These are phyloP conservation scores for Suzukiozyma palmioleophila DNA, from an alignment of 1,139 yeast species.

Conservation along the genomic window DNA sequence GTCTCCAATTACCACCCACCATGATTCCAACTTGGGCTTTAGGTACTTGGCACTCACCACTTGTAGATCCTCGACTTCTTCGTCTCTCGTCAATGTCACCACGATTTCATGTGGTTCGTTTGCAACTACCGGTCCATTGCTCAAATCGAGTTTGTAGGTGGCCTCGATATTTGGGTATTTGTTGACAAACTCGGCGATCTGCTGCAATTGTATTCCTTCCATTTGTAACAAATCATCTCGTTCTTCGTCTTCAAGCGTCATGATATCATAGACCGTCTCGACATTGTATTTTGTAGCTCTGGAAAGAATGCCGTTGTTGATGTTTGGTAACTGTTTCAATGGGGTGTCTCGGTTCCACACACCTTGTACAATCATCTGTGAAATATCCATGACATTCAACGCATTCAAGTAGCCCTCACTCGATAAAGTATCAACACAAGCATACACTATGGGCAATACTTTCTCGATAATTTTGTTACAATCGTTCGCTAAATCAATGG, in stretches of 20 bases:
- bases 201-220: conserved; percentile 43
- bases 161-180: conserved; percentile 84
- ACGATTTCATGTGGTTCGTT: conserved; percentile 44
- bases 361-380: conserved; percentile 87
- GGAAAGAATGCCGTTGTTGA: conserved; percentile 47
- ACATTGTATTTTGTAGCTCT: conserved; percentile 56
- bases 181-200: conserved; percentile 85
- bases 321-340: conserved; percentile 75
- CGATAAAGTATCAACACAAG: conserved; percentile 71
- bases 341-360: conserved; percentile 81
- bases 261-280: conserved; percentile 75
- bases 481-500: conserved; percentile 60
- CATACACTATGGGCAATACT: conserved; percentile 52
- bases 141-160: conserved; percentile 44
- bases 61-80: conserved; percentile 62
- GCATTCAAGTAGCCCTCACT: conserved; percentile 81
- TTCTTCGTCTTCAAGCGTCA: conserved; percentile 79
- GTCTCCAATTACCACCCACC: conserved; percentile 89
- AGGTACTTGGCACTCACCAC: conserved; percentile 61
- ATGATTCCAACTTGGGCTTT: conserved; percentile 59
- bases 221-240: conserved; percentile 62
- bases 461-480: conserved; percentile 47
- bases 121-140: conserved; percentile 29
- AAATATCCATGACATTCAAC: conserved; percentile 77
- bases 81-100: conserved; percentile 65